These are phyloP conservation scores for Linum lewisii DNA, from an alignment of 345 rosid genomes.

Conservation along the genomic window DNA sequence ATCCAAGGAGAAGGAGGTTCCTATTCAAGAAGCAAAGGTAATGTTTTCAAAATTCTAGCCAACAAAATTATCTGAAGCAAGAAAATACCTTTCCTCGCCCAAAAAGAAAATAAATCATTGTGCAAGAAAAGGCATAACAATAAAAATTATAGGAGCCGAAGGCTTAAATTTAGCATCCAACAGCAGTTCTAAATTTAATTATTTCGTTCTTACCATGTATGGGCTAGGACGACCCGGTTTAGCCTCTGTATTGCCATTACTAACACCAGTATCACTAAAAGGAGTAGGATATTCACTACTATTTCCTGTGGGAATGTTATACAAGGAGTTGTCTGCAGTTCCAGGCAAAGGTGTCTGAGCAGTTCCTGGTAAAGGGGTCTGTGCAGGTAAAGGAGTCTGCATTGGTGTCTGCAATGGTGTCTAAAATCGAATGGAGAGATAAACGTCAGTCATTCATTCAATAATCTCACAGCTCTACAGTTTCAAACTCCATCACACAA, in stretches of 20 bases:
- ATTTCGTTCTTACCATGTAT: slow-evolving; percentile 48
- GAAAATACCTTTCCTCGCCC: neutral
- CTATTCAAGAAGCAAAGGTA: slow-evolving; percentile 24
- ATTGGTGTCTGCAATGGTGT: slow-evolving; percentile 83
- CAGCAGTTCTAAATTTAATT: too few species aligned
- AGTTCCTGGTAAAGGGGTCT: slow-evolving; percentile 23
- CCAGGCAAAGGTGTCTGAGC: slow-evolving; percentile 30
- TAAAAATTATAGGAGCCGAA: neutral
- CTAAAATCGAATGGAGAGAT: slow-evolving; percentile 22
- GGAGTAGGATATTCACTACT: slow-evolving; percentile 79
- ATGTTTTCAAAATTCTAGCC: neutral
- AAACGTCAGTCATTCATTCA: neutral
- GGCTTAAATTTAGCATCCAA: neutral
- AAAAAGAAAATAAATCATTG: neutral
- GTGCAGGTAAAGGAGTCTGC: slow-evolving; percentile 63
- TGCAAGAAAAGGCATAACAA: neutral
- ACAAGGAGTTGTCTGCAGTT: slow-evolving; percentile 64
- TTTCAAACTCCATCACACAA: neutral
- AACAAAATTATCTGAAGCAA: neutral
- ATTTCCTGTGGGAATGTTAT: slow-evolving; percentile 81
- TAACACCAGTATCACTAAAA: slow-evolving; percentile 46
- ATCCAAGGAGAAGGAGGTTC: slow-evolving; percentile 89
- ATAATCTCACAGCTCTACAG: slow-evolving; percentile 1
- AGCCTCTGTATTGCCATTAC: slow-evolving; percentile 39
- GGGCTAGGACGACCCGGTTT: slow-evolving; percentile 78